Evolutionary conservation across 2,329 filamentous ascomycete genomes (phyloP).

Genomic region (Cladosporium halotolerans): DNA sequence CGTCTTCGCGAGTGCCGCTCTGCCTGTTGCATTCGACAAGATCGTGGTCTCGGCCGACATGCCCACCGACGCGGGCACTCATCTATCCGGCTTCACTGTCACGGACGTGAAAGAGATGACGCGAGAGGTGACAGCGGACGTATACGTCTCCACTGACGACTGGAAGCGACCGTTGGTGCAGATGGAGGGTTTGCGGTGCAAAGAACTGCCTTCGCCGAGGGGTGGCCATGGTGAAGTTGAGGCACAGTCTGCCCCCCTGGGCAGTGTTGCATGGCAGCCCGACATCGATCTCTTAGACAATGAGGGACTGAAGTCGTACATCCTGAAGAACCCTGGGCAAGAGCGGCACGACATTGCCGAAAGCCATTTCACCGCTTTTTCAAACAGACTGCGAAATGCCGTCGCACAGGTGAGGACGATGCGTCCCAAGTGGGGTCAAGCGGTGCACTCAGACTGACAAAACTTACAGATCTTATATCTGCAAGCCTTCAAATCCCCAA

Average conservation of each 20-base stretch:
- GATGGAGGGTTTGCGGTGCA: neutral
- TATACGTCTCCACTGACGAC: neutral
- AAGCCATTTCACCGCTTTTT: too few species aligned
- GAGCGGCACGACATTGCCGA: too few species aligned
- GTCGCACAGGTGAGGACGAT: neutral
- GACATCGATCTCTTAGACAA: neutral
- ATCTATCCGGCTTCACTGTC: neutral
- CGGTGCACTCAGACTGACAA: neutral
- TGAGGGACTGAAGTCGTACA: neutral
- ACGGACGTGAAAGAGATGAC: neutral
- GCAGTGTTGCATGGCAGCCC: neutral
- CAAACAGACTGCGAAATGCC: neutral
- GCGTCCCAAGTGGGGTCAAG: too few species aligned
- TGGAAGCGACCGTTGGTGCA: neutral
- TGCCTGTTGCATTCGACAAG: neutral
- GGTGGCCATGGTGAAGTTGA: neutral
- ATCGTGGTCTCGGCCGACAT: neutral
- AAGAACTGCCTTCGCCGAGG: neutral
- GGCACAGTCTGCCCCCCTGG: neutral
- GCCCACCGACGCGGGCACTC: neutral
- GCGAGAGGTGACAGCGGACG: neutral
- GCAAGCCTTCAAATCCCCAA: neutral
- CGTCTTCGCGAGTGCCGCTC: neutral
- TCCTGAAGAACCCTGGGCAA: neutral
- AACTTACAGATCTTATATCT: neutral